Conservation (phyloP, 148 eudicot genomes). For the Chenopodium formosanum region DNA sequence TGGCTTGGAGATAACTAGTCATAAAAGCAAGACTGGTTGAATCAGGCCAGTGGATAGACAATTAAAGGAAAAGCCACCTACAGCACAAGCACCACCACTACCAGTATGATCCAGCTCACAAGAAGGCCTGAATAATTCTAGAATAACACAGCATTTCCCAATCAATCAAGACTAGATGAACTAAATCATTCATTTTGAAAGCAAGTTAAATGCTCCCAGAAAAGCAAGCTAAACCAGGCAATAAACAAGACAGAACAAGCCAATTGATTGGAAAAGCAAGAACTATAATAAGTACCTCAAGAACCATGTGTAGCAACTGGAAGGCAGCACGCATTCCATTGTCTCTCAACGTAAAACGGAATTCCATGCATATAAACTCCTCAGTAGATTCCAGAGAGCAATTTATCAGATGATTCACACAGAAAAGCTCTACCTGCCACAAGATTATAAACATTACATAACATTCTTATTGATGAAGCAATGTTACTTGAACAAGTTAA, state of each 20-base stretch:
- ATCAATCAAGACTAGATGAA: neutral
- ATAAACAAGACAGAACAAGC: neutral
- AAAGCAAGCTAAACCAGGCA: neutral
- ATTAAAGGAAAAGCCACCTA: neutral
- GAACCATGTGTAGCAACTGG: constrained; percentile 98
- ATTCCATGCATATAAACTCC: constrained; percentile 98
- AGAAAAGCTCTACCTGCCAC: constrained; percentile 92
- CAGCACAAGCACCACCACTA: neutral
- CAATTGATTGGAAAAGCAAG: neutral
- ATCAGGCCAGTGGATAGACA: too few species aligned
- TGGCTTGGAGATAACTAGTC: neutral
- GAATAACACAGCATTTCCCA: neutral
- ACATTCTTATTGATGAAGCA: neutral
- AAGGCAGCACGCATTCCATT: constrained; percentile 99
- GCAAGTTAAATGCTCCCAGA: neutral
- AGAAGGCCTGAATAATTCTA: neutral
- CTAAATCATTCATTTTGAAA: neutral
- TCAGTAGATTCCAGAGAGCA: constrained; percentile 98
- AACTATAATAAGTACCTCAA: constrained; percentile 57
- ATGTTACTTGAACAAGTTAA: neutral
- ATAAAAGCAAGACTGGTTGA: neutral
- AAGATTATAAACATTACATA: constrained; percentile 15
- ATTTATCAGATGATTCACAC: constrained; percentile 96
- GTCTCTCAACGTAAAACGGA: constrained; percentile 95
- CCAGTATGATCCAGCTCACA: neutral